Evolutionary conservation across 75 land plant species (phyloP), one percentile per base, ranked within the genome.

Genomic region (Pinus taeda): DNA sequence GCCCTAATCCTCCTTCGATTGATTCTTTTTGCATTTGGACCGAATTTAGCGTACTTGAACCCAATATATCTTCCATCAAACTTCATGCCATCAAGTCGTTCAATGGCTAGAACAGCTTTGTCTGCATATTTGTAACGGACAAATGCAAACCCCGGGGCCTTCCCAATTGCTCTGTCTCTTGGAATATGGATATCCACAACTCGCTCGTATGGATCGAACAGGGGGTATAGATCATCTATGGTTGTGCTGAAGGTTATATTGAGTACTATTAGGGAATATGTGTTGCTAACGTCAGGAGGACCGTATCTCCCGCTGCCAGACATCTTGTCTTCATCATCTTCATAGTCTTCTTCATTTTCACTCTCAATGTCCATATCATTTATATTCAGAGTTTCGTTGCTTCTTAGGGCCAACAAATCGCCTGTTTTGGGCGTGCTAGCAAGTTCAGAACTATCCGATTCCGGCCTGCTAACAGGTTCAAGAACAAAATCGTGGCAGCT

Each of bases 1-100:
- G 53, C 53, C 7, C 11, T 8, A 21, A 60, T 60, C 9, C 63
- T 22, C 2, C 63, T 29, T 6, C 63, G 12, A 0, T 18, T 29
- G 6, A 60, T 60, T 21, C 29, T 20, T 60, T 94, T 94, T 7
- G 89, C 90, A 77, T 92, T 88, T n/a, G 95, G 93, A 36, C 97
- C 97, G 79, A 92, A 94, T 75, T 94, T 94, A 2, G 97, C 97
- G 79, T 89, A 95, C 75, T 95, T 95, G 70, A 95, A 95, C 80
- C 83, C 90, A 17, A 95, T 95, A 13, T 90, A 82, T 57, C 97
- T 78, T 17, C 97, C 97, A 88, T 94, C 97, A 57, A 92, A 89
- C 53, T 72, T 83, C 73, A 84, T 88, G 22, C 97, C 97, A 85
- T 96, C 93, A 3, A 96, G 92, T 73, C 77, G 89, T 3, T 96